A percentile compares a stretch with the other conserved stretches of the same genome.
Evolutionary conservation across 2,329 filamentous ascomycete genomes (phyloP).

Genomic region (Venturia oleaginea): DNA sequence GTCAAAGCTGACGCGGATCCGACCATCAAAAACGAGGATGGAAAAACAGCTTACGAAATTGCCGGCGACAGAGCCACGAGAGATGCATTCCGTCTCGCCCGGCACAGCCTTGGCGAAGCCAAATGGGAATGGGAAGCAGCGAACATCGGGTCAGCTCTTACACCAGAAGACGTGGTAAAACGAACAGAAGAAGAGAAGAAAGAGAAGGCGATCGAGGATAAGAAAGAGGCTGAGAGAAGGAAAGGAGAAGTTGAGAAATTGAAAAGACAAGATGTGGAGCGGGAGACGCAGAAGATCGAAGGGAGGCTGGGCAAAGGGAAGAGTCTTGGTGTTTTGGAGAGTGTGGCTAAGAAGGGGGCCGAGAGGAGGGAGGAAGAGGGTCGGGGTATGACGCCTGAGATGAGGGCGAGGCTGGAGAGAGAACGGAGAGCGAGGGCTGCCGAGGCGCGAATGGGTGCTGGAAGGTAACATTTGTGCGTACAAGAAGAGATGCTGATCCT

Average conservation of each 20-base stretch:
- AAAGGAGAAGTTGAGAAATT: conserved; percentile 67
- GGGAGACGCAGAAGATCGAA: conserved; percentile 42
- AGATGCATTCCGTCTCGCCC: conserved; percentile 84
- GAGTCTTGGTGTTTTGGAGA: conserved; percentile 44
- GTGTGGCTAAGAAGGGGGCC: conserved; percentile 56
- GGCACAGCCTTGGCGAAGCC: conserved; percentile 67
- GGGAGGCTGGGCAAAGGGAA: conserved; percentile 39
- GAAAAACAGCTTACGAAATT: conserved; percentile 79
- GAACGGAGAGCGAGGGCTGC: conserved; percentile 86
- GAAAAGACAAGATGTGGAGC: conserved; percentile 43
- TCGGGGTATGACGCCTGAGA: conserved; percentile 78
- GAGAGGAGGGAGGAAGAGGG: conserved; percentile 77
- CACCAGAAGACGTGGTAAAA: conserved; percentile 60
- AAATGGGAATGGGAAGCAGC: conserved; percentile 72
- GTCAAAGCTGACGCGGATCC: conserved; percentile 69
- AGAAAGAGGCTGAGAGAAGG: conserved; percentile 49
- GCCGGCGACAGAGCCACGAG: conserved; percentile 77
- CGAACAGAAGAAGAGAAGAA: conserved; percentile 61
- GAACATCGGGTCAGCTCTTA: conserved; percentile 62
- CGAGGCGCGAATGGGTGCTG: conserved; percentile 63
- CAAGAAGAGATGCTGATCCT: too few relatives aligned
- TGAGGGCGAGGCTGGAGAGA: conserved; percentile 72
- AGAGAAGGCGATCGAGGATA: conserved; percentile 59
- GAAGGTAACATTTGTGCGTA: neutral
- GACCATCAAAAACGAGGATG: conserved; percentile 58